Conservation (phyloP, 2,329 filamentous ascomycete genomes). For the Penicillium fuscoglaucum region DNA sequence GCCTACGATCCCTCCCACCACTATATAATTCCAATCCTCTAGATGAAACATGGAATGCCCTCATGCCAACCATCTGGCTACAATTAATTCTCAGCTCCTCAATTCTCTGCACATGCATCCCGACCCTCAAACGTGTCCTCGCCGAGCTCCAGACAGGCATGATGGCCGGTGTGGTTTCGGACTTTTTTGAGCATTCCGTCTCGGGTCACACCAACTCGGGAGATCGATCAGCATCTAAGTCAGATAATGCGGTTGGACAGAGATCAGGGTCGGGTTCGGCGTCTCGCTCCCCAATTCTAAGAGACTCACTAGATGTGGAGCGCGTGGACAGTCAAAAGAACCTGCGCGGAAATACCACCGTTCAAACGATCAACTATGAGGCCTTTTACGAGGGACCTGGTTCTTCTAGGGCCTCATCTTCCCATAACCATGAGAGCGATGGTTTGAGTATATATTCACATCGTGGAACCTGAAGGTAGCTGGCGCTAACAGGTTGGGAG, state of each 20-base stretch:
- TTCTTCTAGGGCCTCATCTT: background rate
- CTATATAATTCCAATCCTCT: background rate
- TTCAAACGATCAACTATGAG: conserved; percentile 8
- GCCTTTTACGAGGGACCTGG: background rate
- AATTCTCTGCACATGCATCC: conserved; percentile 13
- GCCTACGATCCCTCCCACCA: conserved; percentile 4
- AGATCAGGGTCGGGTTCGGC: conserved; percentile 1
- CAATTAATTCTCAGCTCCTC: conserved; percentile 13
- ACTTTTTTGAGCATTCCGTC: conserved; percentile 13
- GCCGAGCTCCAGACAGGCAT: conserved; percentile 16
- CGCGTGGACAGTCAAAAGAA: background rate
- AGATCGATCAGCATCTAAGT: conserved; percentile 1
- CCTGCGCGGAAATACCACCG: background rate
- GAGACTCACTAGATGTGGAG: background rate
- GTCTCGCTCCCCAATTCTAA: background rate
- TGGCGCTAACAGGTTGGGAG: background rate
- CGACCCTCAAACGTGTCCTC: conserved; percentile 12
- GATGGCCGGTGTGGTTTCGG: conserved; percentile 12
- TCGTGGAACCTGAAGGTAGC: background rate
- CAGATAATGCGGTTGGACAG: background rate
- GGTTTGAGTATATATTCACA: background rate
- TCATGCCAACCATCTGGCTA: conserved; percentile 15
- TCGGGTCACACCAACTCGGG: conserved; percentile 1
- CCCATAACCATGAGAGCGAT: background rate
- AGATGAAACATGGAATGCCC: conserved; percentile 10